A percentile compares a stretch with the other conserved stretches of the same genome.
Evolutionary conservation across 2,329 filamentous ascomycete species (phyloP).

Genomic region (Fusarium verticillioides): DNA sequence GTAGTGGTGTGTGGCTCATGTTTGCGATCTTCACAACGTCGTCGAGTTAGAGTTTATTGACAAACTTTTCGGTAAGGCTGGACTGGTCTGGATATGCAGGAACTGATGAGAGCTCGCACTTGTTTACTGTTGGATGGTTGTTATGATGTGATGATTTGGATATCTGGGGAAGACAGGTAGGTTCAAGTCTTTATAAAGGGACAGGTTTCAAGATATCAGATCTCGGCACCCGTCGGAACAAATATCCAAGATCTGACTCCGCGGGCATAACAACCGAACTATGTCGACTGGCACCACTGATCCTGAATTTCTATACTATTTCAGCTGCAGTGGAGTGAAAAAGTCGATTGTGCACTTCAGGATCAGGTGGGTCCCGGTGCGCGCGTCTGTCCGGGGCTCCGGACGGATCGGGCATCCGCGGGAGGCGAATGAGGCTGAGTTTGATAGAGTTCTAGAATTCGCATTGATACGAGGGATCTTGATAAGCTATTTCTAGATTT

Average conservation of each 20-base stretch:
- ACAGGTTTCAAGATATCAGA: constrained; percentile 1
- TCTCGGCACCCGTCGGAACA: background rate
- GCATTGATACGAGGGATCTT: background rate
- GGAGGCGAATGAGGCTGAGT: constrained; percentile 5
- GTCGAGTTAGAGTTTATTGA: background rate
- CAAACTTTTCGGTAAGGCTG: background rate
- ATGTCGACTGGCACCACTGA: constrained; percentile 13
- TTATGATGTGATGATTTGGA: background rate
- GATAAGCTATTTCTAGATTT: background rate
- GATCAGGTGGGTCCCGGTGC: constrained; percentile 2
- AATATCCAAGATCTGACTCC: background rate
- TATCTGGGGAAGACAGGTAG: background rate
- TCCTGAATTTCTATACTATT: background rate
- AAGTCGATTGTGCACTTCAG: background rate
- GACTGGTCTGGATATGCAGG: background rate
- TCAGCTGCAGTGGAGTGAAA: constrained; percentile 8
- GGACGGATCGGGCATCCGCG: constrained; percentile 15
- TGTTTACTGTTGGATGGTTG: background rate
- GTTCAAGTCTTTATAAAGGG: constrained; percentile 4
- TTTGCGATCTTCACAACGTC: background rate
- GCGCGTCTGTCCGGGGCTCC: background rate
- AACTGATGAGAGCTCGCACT: background rate
- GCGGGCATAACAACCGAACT: background rate
- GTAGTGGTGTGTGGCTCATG: constrained; percentile 20
- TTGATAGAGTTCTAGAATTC: background rate